Percentiles rank a stretch among this genome's conserved stretches.
phyloP scores from a whole-genome alignment of 352 stramenopile species.

The Globisporangium spiculum region DNA sequence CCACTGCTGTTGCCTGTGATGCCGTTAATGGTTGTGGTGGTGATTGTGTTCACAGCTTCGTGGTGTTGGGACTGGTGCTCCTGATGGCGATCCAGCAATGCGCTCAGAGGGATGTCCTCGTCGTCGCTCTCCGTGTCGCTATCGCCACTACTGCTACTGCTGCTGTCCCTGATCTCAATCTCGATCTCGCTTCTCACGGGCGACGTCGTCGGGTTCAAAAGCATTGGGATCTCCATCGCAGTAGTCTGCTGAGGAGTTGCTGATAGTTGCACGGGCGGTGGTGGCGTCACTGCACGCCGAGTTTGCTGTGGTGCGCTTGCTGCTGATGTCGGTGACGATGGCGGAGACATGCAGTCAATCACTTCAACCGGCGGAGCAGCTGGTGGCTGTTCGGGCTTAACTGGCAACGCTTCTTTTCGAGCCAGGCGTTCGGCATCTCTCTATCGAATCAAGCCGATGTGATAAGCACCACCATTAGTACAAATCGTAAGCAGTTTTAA shows the following conservation, averaged over 20 bases:
- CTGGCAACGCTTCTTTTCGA: background rate
- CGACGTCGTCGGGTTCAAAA: background rate
- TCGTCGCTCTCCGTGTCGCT: slow-evolving; percentile 11
- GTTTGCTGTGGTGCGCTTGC: background rate
- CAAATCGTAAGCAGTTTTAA: background rate
- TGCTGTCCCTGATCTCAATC: slow-evolving; percentile 6
- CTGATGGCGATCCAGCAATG: background rate
- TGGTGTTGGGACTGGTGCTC: background rate
- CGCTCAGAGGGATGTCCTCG: slow-evolving; percentile 6
- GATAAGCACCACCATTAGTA: background rate
- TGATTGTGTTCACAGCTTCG: no score
- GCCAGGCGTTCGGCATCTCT: slow-evolving; percentile 1
- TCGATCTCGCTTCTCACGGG: slow-evolving; percentile 1
- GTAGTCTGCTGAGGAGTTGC: background rate
- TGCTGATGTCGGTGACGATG: background rate
- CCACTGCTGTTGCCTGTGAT: background rate
- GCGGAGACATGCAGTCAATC: slow-evolving; percentile 10
- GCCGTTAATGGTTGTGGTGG: background rate
- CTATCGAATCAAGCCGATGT: background rate
- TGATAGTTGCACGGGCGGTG: background rate
- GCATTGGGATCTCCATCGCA: background rate
- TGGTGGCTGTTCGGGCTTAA: background rate
- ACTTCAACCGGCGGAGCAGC: background rate
- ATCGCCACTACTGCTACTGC: background rate
- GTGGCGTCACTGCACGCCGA: background rate